phyloP scores from a whole-genome alignment of 2,329 filamentous ascomycete species.

The Colletotrichum sp. region DNA sequence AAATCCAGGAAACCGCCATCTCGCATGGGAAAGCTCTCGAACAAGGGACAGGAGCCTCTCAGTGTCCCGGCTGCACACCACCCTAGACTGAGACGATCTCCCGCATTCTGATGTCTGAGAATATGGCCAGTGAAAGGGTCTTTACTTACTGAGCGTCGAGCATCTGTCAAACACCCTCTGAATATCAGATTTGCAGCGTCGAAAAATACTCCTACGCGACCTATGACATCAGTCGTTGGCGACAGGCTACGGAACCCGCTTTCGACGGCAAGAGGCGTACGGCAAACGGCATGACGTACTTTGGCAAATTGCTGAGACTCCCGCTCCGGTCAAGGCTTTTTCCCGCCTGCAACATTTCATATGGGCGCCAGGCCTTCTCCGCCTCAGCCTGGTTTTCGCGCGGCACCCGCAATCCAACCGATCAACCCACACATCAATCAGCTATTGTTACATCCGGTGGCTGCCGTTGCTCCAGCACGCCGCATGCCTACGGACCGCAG shows the following conservation, averaged over 20 bases:
- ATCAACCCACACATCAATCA: constrained; percentile 3
- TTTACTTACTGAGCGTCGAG: neutral
- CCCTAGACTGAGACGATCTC: constrained; percentile 7
- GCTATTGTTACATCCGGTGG: constrained; percentile 1
- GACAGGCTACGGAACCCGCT: neutral
- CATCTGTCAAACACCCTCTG: neutral
- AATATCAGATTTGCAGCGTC: neutral
- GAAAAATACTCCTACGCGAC: neutral
- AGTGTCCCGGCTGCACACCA: neutral
- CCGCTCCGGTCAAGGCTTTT: neutral
- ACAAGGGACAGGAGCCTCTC: neutral
- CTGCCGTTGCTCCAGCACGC: constrained; percentile 14
- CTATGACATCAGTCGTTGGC: neutral
- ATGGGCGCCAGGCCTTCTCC: neutral
- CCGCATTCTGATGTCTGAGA: neutral
- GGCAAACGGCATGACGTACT: constrained; percentile 6
- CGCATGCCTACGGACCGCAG: constrained; percentile 5
- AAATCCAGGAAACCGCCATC: neutral
- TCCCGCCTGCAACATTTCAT: neutral
- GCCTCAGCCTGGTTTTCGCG: neutral
- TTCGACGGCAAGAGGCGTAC: neutral
- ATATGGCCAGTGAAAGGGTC: neutral
- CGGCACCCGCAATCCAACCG: neutral
- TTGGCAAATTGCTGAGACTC: neutral
- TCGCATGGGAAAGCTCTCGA: constrained; percentile 9